These are phyloP conservation scores for Solanum virginianum DNA, from an alignment of 257 asterid species.

Conservation along the genomic window DNA sequence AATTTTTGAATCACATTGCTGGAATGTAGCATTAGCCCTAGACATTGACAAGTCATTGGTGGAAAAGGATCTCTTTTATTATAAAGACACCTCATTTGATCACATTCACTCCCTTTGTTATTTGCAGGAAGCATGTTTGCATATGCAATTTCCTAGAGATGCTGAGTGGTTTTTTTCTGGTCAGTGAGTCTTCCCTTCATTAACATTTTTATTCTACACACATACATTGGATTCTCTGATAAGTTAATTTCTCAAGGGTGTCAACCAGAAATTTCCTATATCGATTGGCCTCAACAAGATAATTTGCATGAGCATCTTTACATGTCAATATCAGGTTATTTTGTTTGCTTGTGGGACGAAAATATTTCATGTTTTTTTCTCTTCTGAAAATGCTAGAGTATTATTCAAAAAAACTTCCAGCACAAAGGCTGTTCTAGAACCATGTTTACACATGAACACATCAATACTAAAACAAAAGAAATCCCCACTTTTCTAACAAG, in stretches of 20 bases:
- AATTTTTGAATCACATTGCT: not conserved
- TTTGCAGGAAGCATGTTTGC: slow-evolving; percentile 65
- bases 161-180: slow-evolving; percentile 14
- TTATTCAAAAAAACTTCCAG: not conserved
- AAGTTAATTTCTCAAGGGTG: not conserved
- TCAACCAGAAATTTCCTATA: not conserved
- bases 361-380: not conserved
- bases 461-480: not conserved
- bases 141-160: slow-evolving; percentile 43
- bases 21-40: not conserved
- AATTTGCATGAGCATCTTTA: not conserved
- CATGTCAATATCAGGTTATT: not conserved
- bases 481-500: not conserved
- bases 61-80: not conserved
- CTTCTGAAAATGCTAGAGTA: not conserved
- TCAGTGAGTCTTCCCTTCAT: slow-evolving; percentile 23
- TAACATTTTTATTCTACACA: not conserved
- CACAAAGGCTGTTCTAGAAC: not conserved
- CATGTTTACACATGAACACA: not conserved
- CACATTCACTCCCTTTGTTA: not conserved
- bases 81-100: not conserved
- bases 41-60: not conserved
- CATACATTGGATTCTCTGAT: not conserved
- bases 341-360: not conserved
- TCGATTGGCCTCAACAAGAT: not conserved